phyloP scores from a whole-genome alignment of 352 stramenopile genomes.

The Phytophthora colocasiae region DNA sequence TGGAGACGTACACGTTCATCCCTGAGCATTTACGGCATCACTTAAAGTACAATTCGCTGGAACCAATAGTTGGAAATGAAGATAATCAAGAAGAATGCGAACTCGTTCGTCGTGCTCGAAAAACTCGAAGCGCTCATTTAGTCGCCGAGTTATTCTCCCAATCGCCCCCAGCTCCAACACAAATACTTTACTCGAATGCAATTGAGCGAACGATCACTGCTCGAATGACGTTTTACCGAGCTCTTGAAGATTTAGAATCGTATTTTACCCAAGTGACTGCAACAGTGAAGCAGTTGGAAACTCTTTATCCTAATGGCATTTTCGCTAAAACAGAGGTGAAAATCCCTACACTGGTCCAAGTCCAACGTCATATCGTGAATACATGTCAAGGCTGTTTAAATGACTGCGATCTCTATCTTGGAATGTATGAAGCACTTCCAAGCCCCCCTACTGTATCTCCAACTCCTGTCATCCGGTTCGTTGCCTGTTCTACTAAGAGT shows the following conservation, averaged over 20 bases:
- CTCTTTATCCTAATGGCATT: neutral
- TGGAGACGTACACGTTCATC: slow-evolving; percentile 51
- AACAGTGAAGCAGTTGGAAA: slow-evolving; percentile 36
- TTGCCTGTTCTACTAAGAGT: slow-evolving; percentile 58
- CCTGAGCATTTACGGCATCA: slow-evolving; percentile 54
- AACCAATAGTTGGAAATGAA: slow-evolving; percentile 14
- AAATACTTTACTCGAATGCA: slow-evolving; percentile 54
- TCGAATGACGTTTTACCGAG: slow-evolving; percentile 59
- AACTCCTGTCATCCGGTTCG: slow-evolving; percentile 52
- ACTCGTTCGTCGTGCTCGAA: slow-evolving; percentile 46
- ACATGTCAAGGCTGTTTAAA: slow-evolving; percentile 61
- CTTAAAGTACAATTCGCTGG: slow-evolving; percentile 41
- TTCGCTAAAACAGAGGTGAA: slow-evolving; percentile 20
- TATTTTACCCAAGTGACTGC: slow-evolving; percentile 47
- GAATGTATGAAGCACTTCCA: slow-evolving; percentile 63
- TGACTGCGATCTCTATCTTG: slow-evolving; percentile 79
- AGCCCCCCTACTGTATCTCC: slow-evolving; percentile 34
- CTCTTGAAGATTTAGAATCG: slow-evolving; percentile 42
- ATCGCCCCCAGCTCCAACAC: neutral
- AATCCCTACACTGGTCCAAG: slow-evolving; percentile 67
- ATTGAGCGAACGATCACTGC: slow-evolving; percentile 63
- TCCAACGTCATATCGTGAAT: slow-evolving; percentile 65
- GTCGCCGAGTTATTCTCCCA: slow-evolving; percentile 38
- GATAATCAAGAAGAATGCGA: slow-evolving; percentile 14
- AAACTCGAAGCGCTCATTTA: slow-evolving; percentile 60